phyloP scores from a whole-genome alignment of 2,329 filamentous ascomycete species.

The Cercospora zeina region DNA sequence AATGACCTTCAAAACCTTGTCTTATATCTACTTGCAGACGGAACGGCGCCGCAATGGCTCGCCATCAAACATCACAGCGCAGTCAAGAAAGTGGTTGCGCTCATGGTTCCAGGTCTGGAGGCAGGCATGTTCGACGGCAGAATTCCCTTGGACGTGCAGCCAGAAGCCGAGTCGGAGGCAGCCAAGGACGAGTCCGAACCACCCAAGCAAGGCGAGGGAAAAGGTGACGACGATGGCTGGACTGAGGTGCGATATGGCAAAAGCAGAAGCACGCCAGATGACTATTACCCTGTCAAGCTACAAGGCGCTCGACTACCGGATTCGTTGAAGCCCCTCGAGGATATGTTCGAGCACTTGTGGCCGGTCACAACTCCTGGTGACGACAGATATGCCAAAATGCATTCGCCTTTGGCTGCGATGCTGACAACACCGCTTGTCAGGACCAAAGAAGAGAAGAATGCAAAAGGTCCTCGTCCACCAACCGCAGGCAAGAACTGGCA shows the following conservation, averaged over 20 bases:
- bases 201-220: slow-evolving; percentile 9
- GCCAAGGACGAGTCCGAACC: slow-evolving; percentile 8
- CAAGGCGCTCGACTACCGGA: slow-evolving; percentile 45
- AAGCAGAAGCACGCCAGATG: slow-evolving; percentile 48
- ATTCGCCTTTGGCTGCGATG: slow-evolving; percentile 84
- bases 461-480: slow-evolving; percentile 61
- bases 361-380: slow-evolving; percentile 86
- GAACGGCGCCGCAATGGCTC: slow-evolving; percentile 63
- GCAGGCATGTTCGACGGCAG: slow-evolving; percentile 78
- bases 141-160: slow-evolving; percentile 40
- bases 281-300: slow-evolving; percentile 53
- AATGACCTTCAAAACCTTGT: slow-evolving; percentile 59
- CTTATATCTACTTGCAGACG: slow-evolving; percentile 64
- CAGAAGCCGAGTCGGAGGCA: neutral
- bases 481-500: slow-evolving; percentile 66
- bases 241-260: slow-evolving; percentile 27
- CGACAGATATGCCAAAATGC: slow-evolving; percentile 73
- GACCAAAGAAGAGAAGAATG: slow-evolving; percentile 64
- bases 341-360: slow-evolving; percentile 87
- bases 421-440: slow-evolving; percentile 73
- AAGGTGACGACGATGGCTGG: slow-evolving; percentile 21
- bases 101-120: slow-evolving; percentile 92
- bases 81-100: slow-evolving; percentile 73
- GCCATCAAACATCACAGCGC: slow-evolving; percentile 58
- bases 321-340: slow-evolving; percentile 62